Base-by-base conservation (phyloP, 1,284 basidiomycete genomes). In the Flammula alnicola region DNA sequence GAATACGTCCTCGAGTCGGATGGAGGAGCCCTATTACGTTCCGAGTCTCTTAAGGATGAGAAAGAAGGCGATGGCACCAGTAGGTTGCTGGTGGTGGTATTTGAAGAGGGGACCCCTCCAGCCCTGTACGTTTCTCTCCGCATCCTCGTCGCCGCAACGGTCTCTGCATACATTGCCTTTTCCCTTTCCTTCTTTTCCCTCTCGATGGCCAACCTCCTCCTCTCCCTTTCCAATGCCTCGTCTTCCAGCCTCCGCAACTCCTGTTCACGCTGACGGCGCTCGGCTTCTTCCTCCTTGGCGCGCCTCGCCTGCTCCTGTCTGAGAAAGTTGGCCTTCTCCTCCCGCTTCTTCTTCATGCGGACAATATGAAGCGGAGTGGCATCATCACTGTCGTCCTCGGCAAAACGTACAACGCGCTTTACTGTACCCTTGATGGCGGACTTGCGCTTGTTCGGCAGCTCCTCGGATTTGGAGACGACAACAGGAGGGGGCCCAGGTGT, bases 311-410 rank as follows among this genome's bases (percentile, higher is more conserved):
- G 76, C 61, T 89, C 80, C 60, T 77, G 76, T 44, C 74, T 77
- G 56, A 90, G 70, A 59, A 90, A 89, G 26, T 68, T 76, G 37
- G 79, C 81, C 68, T 88, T 88, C 67, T 86, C 80, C 64, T 86
- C 85, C 41, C 82, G 80, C 58, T 81, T 81, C 71, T 85, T 83
- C 70, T 81, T 83, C 62, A 79, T 76, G 41, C 86, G 82, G 60
- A 86, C 69, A 29, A 84, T 77, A 61, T 89, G 82, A 30, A 88
- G 70, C 0, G 88, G 88, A 56, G 88, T 26, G 5, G 55, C 57
- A 35, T 63, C 60, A 57, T 81, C 85, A 54, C 54, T 56, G 51
- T 79, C 77, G 59, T 81, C 77, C 57, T 85, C 83, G 22, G 77
- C 82, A 56, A 89, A 89, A 20, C 84, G 80, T 4, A 90, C 87